Evolutionary conservation across 371 early-diverging fungal species (phyloP).

Genomic region (Conidiobolus coronatus): DNA sequence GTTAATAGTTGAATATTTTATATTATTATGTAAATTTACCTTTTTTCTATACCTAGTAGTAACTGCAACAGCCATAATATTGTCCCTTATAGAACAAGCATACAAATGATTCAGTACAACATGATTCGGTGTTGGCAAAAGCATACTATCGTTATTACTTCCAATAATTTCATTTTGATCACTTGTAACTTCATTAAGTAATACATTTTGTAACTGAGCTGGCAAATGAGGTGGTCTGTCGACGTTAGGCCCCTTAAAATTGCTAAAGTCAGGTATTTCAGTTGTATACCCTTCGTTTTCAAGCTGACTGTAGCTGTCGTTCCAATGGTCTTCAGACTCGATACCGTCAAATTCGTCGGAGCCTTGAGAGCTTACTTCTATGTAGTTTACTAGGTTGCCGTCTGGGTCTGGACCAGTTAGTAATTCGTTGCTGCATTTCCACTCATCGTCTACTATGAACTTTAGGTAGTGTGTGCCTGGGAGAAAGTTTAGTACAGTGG

Average conservation of each 20-base stretch:
- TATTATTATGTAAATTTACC: slow-evolving; percentile 16
- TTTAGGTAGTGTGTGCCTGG: slow-evolving; percentile 86
- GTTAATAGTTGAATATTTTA: background rate
- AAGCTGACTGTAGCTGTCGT: background rate
- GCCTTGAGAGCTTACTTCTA: slow-evolving; percentile 33
- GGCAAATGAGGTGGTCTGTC: slow-evolving; percentile 56
- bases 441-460: slow-evolving; percentile 94
- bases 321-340: slow-evolving; percentile 6
- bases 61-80: slow-evolving; percentile 83
- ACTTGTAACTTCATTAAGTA: slow-evolving; percentile 55
- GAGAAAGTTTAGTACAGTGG: slow-evolving; percentile 63
- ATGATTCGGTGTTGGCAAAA: slow-evolving; percentile 74
- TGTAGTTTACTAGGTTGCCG: slow-evolving; percentile 86
- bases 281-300: background rate
- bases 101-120: slow-evolving; percentile 88
- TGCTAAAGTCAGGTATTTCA: slow-evolving; percentile 2
- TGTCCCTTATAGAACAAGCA: slow-evolving; percentile 84
- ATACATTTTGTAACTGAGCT: slow-evolving; percentile 74
- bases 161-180: slow-evolving; percentile 10
- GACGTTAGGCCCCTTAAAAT: background rate
- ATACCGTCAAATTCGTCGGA: slow-evolving; percentile 17
- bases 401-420: slow-evolving; percentile 80
- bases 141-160: slow-evolving; percentile 46
- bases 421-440: slow-evolving; percentile 81
- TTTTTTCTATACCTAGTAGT: slow-evolving; percentile 74